Conservation (phyloP, 2,329 filamentous ascomycete genomes). For the Pseudocercospora fijiensis region DNA sequence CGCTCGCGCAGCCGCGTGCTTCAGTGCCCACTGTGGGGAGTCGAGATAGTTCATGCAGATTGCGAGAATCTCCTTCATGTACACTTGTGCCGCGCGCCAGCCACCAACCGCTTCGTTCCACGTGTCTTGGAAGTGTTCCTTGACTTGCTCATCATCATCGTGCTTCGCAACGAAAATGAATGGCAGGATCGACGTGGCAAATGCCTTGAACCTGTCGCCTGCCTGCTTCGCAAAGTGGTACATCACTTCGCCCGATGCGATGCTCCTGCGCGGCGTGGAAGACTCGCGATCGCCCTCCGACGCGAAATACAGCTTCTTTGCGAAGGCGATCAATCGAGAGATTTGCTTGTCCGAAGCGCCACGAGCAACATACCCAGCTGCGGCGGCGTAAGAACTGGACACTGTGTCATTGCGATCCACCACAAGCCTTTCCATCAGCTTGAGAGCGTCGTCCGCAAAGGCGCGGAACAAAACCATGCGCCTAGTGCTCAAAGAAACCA, state of each 20-base stretch:
- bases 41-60: slow-evolving; percentile 69
- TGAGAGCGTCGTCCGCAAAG: slow-evolving; percentile 73
- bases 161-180: slow-evolving; percentile 87
- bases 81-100: slow-evolving; percentile 75
- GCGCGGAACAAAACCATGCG: slow-evolving; percentile 72
- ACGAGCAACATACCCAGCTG: slow-evolving; percentile 79
- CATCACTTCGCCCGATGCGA: slow-evolving; percentile 79
- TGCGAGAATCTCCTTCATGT: slow-evolving; percentile 75
- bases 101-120: slow-evolving; percentile 92
- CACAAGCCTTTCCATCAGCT: slow-evolving; percentile 74
- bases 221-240: slow-evolving; percentile 81
- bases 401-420: slow-evolving; percentile 94
- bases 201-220: slow-evolving; percentile 78
- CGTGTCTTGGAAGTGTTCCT: slow-evolving; percentile 75
- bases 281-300: slow-evolving; percentile 68
- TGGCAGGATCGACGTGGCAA: slow-evolving; percentile 74
- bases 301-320: slow-evolving; percentile 72
- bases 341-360: slow-evolving; percentile 60
- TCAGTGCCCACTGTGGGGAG: slow-evolving; percentile 83
- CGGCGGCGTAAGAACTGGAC: slow-evolving; percentile 80
- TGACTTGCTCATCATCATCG: slow-evolving; percentile 77
- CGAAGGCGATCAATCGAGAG: slow-evolving; percentile 54
- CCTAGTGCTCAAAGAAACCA: slow-evolving; percentile 80
- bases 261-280: slow-evolving; percentile 44
- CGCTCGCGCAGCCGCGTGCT: slow-evolving; percentile 81